These are phyloP conservation scores for Thalia dealbata DNA, from an alignment of 176 grass and related monocot species.

Conservation along the genomic window DNA sequence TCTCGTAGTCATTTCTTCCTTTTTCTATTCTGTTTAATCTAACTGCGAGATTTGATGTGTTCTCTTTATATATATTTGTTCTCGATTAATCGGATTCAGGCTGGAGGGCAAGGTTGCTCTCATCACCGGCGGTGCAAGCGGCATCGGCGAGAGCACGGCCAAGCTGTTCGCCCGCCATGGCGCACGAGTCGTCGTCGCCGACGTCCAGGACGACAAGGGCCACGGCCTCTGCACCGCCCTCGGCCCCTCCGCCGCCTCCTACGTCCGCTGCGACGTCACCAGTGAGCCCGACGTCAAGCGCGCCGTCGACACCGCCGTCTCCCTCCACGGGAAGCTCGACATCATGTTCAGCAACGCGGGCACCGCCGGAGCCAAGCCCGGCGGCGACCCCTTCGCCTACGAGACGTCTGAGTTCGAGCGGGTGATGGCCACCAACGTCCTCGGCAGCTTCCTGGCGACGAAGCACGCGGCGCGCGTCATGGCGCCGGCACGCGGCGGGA, in stretches of 20 bases:
- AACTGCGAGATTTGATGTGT: too few relatives aligned
- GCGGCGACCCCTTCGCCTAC: too few relatives aligned
- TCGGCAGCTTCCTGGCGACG: background rate
- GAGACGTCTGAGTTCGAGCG: too few relatives aligned
- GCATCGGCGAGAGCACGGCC: background rate
- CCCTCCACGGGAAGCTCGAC: constrained; percentile 9
- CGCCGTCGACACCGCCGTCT: constrained; percentile 2
- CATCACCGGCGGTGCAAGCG: background rate
- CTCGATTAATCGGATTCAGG: too few relatives aligned
- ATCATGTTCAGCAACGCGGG: constrained; percentile 16
- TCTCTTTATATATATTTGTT: too few relatives aligned
- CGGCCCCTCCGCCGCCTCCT: background rate
- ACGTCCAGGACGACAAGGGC: constrained; percentile 25
- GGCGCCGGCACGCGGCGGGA: constrained; percentile 8
- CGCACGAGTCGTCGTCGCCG: background rate
- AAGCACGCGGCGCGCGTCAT: constrained; percentile 18
- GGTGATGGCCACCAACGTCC: constrained; percentile 2
- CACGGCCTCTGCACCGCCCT: constrained; percentile 3
- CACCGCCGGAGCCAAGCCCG: background rate
- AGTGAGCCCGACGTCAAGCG: background rate
- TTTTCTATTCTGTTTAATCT: too few relatives aligned
- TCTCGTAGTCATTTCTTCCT: too few relatives aligned
- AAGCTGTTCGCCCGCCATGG: background rate
- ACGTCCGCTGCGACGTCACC: constrained; percentile 15
- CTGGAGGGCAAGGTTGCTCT: background rate